Evolutionary conservation across 768 basidiomycete species (phyloP).

Genomic region (Clavulina sp.): DNA sequence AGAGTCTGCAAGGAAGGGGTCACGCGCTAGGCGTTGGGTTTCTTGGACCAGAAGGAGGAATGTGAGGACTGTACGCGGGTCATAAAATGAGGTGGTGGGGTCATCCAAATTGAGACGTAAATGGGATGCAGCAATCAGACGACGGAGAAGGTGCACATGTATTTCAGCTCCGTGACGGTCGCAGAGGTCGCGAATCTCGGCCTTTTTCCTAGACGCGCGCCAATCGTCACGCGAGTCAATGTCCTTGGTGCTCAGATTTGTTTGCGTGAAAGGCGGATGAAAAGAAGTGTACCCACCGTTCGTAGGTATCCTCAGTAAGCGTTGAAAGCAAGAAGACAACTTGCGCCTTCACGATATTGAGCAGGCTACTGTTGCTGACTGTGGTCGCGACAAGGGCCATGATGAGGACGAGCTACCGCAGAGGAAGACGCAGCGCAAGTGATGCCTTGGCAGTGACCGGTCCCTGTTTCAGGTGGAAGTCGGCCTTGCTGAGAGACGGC

Average conservation of each 20-base stretch:
- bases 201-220: constrained; percentile 53
- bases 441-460: too few species aligned
- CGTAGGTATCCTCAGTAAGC: constrained; percentile 92
- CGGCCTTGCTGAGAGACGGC: too few species aligned
- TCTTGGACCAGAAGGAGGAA: constrained; percentile 78
- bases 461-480: too few species aligned
- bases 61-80: constrained; percentile 58
- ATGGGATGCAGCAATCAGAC: constrained; percentile 81
- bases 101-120: constrained; percentile 41
- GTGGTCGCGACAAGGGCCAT: not conserved
- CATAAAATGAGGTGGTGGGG: constrained; percentile 41
- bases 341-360: constrained; percentile 90
- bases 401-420: too few species aligned
- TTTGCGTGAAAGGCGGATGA: too few species aligned
- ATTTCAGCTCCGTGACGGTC: constrained; percentile 95
- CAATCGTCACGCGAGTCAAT: too few species aligned
- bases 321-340: constrained; percentile 95
- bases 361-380: constrained; percentile 21
- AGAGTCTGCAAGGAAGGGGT: constrained; percentile 77
- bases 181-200: constrained; percentile 85
- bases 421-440: too few species aligned
- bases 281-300: constrained; percentile 23
- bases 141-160: constrained; percentile 92
- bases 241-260: too few species aligned
- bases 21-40: constrained; percentile 72